Evolutionary conservation across 2,329 filamentous ascomycete species (phyloP).

Genomic region (Aphanocladium album): DNA sequence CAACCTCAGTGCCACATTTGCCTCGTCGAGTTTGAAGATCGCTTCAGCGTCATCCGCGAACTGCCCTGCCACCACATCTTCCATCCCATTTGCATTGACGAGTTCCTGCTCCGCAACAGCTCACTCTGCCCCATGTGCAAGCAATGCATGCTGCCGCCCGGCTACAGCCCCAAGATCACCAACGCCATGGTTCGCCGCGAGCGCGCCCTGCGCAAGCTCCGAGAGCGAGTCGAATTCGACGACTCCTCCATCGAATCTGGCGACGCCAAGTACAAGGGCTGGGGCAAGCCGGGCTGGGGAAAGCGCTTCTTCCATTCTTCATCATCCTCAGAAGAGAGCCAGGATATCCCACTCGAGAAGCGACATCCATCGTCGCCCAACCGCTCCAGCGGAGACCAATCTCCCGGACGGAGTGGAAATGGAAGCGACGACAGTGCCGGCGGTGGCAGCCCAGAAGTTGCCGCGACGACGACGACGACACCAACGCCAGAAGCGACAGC

Average conservation of each 20-base stretch:
- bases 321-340: conserved; percentile 17
- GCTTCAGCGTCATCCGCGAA: conserved; percentile 70
- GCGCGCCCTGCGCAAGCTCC: conserved; percentile 58
- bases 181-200: conserved; percentile 85
- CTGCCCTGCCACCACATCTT: conserved; percentile 90
- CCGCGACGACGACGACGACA: not conserved
- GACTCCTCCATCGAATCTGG: conserved; percentile 28
- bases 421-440: not conserved
- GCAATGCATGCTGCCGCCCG: conserved; percentile 65
- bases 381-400: conserved; percentile 2
- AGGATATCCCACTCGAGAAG: conserved; percentile 9
- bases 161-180: conserved; percentile 66
- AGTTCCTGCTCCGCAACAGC: conserved; percentile 71
- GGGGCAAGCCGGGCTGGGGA: conserved; percentile 20
- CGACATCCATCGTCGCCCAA: not conserved
- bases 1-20: conserved; percentile 91
- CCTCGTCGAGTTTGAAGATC: conserved; percentile 69
- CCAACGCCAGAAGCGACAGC: not conserved
- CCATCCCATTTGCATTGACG: conserved; percentile 86
- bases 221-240: conserved; percentile 46
- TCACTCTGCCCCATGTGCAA: conserved; percentile 92
- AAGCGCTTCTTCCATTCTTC: conserved; percentile 30
- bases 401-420: not conserved
- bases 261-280: conserved; percentile 31
- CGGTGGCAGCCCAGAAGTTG: not conserved